These are phyloP conservation scores for Sinapis alba DNA, from an alignment of 441 rosid species.

Conservation along the genomic window DNA sequence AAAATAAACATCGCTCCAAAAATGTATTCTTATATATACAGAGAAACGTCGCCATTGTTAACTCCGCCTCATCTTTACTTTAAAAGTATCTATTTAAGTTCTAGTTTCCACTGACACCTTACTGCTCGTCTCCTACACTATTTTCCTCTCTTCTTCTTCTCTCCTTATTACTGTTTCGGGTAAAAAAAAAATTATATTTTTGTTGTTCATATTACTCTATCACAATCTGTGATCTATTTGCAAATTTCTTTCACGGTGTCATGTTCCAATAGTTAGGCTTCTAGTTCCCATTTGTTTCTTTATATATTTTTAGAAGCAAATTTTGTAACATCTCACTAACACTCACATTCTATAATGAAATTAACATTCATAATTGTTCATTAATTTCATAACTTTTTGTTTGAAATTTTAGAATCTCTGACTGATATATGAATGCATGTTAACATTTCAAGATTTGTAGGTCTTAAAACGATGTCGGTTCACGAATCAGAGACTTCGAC, in stretches of 20 bases:
- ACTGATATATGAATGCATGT: constrained; percentile 30
- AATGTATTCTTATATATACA: constrained; percentile 5
- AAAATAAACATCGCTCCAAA: neutral
- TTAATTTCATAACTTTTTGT: neutral
- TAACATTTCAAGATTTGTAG: constrained; percentile 14
- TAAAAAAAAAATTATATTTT: neutral
- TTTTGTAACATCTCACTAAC: neutral
- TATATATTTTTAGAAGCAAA: neutral
- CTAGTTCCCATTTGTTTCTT: neutral
- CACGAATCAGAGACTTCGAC: constrained; percentile 31
- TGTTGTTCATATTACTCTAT: neutral
- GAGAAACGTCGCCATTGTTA: constrained; percentile 23
- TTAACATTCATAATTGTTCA: neutral
- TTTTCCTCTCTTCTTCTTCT: constrained; percentile 9
- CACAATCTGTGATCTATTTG: neutral
- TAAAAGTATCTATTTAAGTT: constrained; percentile 32
- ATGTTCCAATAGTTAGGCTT: neutral
- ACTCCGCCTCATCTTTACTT: constrained; percentile 37
- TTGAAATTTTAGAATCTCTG: neutral
- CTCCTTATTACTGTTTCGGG: constrained; percentile 13
- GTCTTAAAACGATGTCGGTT: constrained; percentile 30
- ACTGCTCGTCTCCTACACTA: constrained; percentile 1
- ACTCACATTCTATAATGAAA: neutral
- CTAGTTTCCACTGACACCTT: constrained; percentile 32
- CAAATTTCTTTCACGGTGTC: neutral